Percentiles rank a stretch among this genome's conserved stretches.
These are phyloP conservation scores for Blastobotrys americana DNA, from an alignment of 805 yeast species.

Conservation along the genomic window DNA sequence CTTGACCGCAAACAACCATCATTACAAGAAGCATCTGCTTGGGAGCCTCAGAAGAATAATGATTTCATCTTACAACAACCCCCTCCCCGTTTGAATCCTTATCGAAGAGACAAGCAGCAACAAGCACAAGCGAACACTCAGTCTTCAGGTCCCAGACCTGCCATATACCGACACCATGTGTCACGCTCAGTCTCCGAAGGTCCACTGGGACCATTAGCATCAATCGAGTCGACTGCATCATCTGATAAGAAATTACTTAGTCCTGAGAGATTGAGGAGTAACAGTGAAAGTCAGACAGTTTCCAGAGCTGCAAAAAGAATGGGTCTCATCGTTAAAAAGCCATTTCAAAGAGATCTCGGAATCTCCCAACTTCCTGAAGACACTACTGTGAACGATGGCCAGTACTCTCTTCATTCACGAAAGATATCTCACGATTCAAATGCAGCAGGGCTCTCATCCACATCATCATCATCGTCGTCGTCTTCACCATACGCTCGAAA, in stretches of 20 bases:
- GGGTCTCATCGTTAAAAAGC: conserved; percentile 57
- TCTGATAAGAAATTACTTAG: neutral
- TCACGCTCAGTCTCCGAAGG: neutral
- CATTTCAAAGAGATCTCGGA: conserved; percentile 19
- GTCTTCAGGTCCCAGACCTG: neutral
- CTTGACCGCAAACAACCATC: neutral
- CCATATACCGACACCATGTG: neutral
- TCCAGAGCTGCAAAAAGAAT: conserved; percentile 67
- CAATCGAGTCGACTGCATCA: neutral
- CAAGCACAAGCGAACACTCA: neutral
- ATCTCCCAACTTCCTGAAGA: conserved; percentile 24
- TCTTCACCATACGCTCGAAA: neutral
- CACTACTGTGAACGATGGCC: conserved; percentile 4
- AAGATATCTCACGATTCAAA: conserved; percentile 16
- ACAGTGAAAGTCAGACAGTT: conserved; percentile 40
- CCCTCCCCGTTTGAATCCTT: neutral
- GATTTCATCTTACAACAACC: neutral
- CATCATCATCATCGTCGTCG: neutral
- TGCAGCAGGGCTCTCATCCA: neutral
- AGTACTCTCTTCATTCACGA: conserved; percentile 9
- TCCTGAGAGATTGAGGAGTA: conserved; percentile 28
- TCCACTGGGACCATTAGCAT: neutral
- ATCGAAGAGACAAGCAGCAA: neutral
- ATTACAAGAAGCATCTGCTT: conserved; percentile 12
- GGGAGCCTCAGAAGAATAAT: conserved; percentile 6